Base-by-base conservation (phyloP, 2,329 filamentous ascomycete genomes). In the Westerdykella sp. region DNA sequence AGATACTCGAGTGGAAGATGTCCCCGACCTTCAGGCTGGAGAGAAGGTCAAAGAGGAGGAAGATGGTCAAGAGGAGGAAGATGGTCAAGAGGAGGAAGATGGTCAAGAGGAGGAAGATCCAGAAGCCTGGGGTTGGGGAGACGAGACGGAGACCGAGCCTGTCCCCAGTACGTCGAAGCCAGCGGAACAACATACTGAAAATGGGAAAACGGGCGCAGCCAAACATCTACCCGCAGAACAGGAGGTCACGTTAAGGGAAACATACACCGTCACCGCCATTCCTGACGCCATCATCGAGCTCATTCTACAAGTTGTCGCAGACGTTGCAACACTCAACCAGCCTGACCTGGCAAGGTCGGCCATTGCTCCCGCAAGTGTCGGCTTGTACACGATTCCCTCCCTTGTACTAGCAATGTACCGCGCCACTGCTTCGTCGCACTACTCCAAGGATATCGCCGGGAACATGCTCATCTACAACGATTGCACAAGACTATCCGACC, bases 91-190 rank as follows among this genome's bases (percentile, higher is more conserved):
- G 15, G 54, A 58, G 23, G 50, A 54, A 9, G 9, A 28, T 12
- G 25, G 25, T 12, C 25, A 28, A 10, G 55, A 50, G 10, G 66
- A 66, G 14, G 68, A 67, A 12, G 69, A 71, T 32, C 65, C 64
- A 12, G 86, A 87, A 47, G 86, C 87, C 21, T 94, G 88, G 85
- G 88, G 85, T 3, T 95, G 89, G 87, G 85, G 81, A 16, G 88
- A 89, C 31, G 85, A 85, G 2, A 56, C 62, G n/a, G 54, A 58
- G 5, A 25, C 51, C 16, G 54, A 59, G 34, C 43, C 49, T 39
- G 42, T 43, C 6, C 16, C 46, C 18, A 35, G 40, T 45, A 12
- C 41, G 49, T 46, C 51, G 25, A 69, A 39, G 58, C 38, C 45
- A 25, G 21, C 47, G 13, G 43, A 49, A 53, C 62, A 49, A 51